phyloP scores from a whole-genome alignment of 805 yeast species.

The Saturnispora serradocipensis region DNA sequence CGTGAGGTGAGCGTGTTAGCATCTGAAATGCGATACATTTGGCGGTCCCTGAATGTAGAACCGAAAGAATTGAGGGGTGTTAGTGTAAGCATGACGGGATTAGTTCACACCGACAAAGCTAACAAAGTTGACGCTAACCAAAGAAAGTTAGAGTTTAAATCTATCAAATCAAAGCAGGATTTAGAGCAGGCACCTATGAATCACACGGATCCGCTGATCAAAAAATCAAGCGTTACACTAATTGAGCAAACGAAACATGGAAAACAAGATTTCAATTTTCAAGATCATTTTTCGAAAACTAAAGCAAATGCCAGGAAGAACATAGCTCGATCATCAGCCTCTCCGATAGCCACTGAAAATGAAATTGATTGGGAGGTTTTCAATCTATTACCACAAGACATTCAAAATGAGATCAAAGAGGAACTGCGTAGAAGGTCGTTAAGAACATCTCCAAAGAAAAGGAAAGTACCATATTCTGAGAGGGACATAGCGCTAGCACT shows the following conservation, averaged over 20 bases:
- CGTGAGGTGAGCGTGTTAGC: constrained; percentile 52
- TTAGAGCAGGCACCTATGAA: neutral
- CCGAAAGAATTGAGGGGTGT: constrained; percentile 71
- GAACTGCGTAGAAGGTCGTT: constrained; percentile 39
- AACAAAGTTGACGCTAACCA: constrained; percentile 23
- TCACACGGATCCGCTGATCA: neutral
- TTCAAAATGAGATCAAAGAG: constrained; percentile 49
- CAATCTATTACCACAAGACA: constrained; percentile 53
- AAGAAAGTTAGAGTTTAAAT: constrained; percentile 28
- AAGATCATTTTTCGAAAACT: neutral
- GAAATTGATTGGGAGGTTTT: constrained; percentile 60
- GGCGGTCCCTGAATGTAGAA: constrained; percentile 41
- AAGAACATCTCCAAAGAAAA: constrained; percentile 17
- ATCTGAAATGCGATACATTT: constrained; percentile 48
- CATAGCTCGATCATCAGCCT: neutral
- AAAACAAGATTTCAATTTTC: neutral
- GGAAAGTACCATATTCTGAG: constrained; percentile 3
- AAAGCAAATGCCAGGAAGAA: neutral
- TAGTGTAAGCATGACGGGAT: constrained; percentile 56
- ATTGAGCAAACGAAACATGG: neutral
- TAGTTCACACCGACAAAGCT: constrained; percentile 31
- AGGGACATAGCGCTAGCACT: constrained; percentile 15
- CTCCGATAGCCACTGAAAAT: neutral
- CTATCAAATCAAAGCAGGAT: neutral
- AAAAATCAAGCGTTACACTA: neutral